Evolutionary conservation across 352 stramenopile species (phyloP).

Genomic region (Globisporangium lucens): DNA sequence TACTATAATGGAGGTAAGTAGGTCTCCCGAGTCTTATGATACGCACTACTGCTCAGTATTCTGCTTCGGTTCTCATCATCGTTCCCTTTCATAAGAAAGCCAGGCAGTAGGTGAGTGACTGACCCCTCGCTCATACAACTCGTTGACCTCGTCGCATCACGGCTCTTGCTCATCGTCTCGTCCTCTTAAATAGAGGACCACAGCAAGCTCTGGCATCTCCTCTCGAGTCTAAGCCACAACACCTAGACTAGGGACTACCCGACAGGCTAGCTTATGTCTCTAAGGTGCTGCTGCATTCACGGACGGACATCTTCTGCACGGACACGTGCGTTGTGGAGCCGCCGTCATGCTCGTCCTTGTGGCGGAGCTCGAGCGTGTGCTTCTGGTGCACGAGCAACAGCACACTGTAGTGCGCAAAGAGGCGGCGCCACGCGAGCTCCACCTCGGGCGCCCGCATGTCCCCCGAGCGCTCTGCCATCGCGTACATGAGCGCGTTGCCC

Average conservation of each 20-base stretch:
- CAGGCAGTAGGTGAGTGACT: not conserved
- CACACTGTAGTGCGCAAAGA: conserved; percentile 13
- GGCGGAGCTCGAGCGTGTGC: not conserved
- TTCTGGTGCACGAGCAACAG: conserved; percentile 19
- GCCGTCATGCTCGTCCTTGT: not conserved
- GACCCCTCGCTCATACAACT: not conserved
- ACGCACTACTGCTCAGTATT: not conserved
- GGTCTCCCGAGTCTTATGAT: not conserved
- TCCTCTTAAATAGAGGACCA: too few species aligned
- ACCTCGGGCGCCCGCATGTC: conserved; percentile 34
- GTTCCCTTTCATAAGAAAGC: not conserved
- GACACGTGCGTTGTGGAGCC: not conserved
- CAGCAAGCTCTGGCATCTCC: too few species aligned
- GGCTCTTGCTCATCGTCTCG: not conserved
- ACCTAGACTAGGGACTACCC: too few species aligned
- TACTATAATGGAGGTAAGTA: too few species aligned
- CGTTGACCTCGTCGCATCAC: not conserved
- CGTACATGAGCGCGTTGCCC: conserved; percentile 79
- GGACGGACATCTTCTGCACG: not conserved
- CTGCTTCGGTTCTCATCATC: not conserved
- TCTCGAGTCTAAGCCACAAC: not conserved
- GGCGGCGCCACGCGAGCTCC: conserved; percentile 36
- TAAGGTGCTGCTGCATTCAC: not conserved
- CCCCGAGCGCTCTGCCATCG: conserved; percentile 53
- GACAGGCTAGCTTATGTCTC: too few species aligned